Percentiles rank a stretch among this genome's conserved stretches.
phyloP scores from a whole-genome alignment of 805 yeast genomes.

The Sugiyamaella qingdaonensis region DNA sequence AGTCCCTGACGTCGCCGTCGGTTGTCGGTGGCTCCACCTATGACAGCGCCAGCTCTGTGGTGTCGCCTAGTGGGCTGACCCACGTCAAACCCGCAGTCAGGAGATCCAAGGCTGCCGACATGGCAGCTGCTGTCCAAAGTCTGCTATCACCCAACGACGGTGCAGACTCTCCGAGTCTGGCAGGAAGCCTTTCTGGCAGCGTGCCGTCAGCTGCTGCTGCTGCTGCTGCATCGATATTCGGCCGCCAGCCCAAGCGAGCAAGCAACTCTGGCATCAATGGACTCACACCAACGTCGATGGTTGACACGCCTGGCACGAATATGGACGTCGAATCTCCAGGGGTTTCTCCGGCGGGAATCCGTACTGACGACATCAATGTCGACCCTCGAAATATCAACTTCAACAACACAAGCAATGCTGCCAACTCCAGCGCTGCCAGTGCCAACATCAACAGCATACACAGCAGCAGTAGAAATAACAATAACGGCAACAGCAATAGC shows the following conservation, averaged over 20 bases:
- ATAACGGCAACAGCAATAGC: too few relatives aligned
- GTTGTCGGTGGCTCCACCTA: slow-evolving; percentile 1
- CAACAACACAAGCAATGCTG: background rate
- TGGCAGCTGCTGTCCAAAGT: slow-evolving; percentile 3
- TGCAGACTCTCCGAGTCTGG: slow-evolving; percentile 1
- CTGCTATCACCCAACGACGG: slow-evolving; percentile 7
- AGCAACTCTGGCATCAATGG: background rate
- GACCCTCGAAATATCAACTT: background rate
- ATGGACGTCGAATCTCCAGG: background rate
- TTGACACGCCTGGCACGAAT: background rate
- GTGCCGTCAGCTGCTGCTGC: background rate
- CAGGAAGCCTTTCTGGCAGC: too few relatives aligned
- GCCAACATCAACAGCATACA: background rate
- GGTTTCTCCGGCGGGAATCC: background rate
- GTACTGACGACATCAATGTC: background rate
- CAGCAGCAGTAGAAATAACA: too few relatives aligned
- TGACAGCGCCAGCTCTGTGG: slow-evolving; percentile 1
- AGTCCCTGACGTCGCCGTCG: slow-evolving; percentile 11
- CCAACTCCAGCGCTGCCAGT: slow-evolving; percentile 7
- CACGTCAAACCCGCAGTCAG: background rate
- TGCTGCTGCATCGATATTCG: background rate
- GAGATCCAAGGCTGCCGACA: background rate
- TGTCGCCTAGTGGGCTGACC: background rate
- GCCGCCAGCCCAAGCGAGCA: background rate
- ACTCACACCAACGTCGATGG: background rate